A percentile compares a stretch with the other conserved stretches of the same genome.
Evolutionary conservation across 352 stramenopile species (phyloP).

Genomic region (Peronosclerospora sorghi): DNA sequence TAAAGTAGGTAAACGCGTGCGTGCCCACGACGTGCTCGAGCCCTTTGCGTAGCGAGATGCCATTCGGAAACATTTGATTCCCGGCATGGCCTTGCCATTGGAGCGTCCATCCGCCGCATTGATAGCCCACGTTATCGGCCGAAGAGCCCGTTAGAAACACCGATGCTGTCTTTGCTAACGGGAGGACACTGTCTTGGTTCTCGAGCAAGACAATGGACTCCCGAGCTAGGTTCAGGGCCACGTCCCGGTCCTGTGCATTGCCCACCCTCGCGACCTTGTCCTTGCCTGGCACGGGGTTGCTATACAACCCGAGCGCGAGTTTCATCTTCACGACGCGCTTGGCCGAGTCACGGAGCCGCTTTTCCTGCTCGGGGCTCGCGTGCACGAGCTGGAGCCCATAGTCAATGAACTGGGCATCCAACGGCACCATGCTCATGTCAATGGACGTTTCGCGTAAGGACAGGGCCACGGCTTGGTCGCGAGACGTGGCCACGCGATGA

Average conservation of each 20-base stretch:
- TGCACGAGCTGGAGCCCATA: constrained; percentile 29
- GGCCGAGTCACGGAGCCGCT: constrained; percentile 40
- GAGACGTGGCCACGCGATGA: constrained; percentile 29
- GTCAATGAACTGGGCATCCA: constrained; percentile 32
- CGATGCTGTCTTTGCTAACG: constrained; percentile 16
- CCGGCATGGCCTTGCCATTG: constrained; percentile 64
- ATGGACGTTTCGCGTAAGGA: constrained; percentile 61
- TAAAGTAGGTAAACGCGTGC: neutral
- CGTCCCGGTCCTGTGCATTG: constrained; percentile 25
- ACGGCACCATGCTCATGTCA: constrained; percentile 85
- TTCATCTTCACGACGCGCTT: constrained; percentile 62
- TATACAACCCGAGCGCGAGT: constrained; percentile 54
- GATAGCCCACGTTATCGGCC: constrained; percentile 42
- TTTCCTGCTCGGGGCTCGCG: constrained; percentile 18
- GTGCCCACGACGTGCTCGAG: constrained; percentile 15
- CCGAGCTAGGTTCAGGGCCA: constrained; percentile 42
- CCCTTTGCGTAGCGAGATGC: constrained; percentile 28
- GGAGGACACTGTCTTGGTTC: constrained; percentile 46
- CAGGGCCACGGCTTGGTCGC: constrained; percentile 39
- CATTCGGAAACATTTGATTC: constrained; percentile 40
- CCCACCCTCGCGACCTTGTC: constrained; percentile 32
- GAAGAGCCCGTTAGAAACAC: constrained; percentile 60
- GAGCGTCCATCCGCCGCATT: constrained; percentile 67
- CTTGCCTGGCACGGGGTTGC: constrained; percentile 37
- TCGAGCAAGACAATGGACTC: constrained; percentile 75